Conservation (phyloP, 495 filamentous ascomycete species). For the Physcia stellaris region DNA sequence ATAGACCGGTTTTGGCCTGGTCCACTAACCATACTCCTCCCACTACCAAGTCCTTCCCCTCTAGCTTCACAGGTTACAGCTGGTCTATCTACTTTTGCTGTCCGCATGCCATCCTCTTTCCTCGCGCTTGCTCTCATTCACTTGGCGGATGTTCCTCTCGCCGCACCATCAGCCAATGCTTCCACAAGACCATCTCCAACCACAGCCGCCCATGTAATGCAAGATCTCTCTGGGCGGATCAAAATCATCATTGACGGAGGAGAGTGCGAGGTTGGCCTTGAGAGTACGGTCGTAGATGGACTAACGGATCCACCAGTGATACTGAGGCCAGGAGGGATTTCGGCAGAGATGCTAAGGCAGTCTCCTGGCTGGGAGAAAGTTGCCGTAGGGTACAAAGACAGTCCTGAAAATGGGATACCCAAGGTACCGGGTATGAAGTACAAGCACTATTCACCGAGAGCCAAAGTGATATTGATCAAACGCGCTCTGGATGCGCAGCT, state of each 20-base stretch:
- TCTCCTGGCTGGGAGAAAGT: slow-evolving; percentile 74
- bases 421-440: slow-evolving; percentile 98
- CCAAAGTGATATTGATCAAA: slow-evolving; percentile 75
- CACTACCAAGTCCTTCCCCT: slow-evolving; percentile 51
- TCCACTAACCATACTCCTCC: slow-evolving; percentile 81
- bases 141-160: slow-evolving; percentile 60
- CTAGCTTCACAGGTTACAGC: slow-evolving; percentile 84
- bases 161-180: slow-evolving; percentile 91
- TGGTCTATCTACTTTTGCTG: slow-evolving; percentile 69
- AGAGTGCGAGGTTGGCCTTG: slow-evolving; percentile 71
- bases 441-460: slow-evolving; percentile 89
- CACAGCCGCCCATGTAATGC: slow-evolving; percentile 69
- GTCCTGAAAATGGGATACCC: slow-evolving; percentile 40
- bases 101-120: slow-evolving; percentile 69
- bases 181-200: slow-evolving; percentile 87
- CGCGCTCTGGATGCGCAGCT: slow-evolving; percentile 10
- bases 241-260: slow-evolving; percentile 85
- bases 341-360: slow-evolving; percentile 60
- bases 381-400: slow-evolving; percentile 60
- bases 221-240: slow-evolving; percentile 78
- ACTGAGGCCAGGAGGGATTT: slow-evolving; percentile 80
- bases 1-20: slow-evolving; percentile 88
- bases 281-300: slow-evolving; percentile 94
- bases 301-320: slow-evolving; percentile 66
- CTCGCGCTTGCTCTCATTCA: slow-evolving; percentile 81